A percentile compares a stretch with the other conserved stretches of the same genome.
phyloP scores from a whole-genome alignment of 208 protist genomes.

The Leishmania braziliensis region DNA sequence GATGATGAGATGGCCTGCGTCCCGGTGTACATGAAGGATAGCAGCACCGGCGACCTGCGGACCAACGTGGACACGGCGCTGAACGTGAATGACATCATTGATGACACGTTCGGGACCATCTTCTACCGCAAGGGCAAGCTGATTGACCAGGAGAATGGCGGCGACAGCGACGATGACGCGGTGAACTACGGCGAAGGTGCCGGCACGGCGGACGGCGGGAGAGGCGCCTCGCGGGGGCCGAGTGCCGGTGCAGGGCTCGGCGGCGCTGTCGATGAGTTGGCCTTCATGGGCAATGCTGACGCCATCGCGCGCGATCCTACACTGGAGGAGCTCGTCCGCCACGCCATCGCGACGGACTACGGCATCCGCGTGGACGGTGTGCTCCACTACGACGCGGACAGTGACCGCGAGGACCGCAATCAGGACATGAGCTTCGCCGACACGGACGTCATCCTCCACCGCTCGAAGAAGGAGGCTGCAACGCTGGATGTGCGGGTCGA shows the following conservation, averaged over 20 bases:
- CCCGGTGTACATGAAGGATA: constrained; percentile 85
- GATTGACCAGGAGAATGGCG: constrained; percentile 76
- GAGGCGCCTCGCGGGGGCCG: neutral
- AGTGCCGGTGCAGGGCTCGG: constrained; percentile 5
- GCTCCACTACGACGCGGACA: constrained; percentile 79
- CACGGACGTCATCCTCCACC: constrained; percentile 73
- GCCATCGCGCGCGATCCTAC: constrained; percentile 60
- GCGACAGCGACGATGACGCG: constrained; percentile 47
- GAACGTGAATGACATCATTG: constrained; percentile 77
- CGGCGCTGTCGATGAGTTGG: constrained; percentile 9
- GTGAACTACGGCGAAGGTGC: constrained; percentile 21
- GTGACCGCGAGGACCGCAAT: constrained; percentile 74
- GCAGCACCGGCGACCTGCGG: constrained; percentile 56
- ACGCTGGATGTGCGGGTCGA: constrained; percentile 59
- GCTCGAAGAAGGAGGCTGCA: constrained; percentile 42
- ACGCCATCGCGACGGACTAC: constrained; percentile 71
- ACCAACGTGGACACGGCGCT: constrained; percentile 77
- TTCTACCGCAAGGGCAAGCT: constrained; percentile 80
- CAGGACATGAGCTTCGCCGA: constrained; percentile 72
- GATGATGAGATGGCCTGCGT: constrained; percentile 79
- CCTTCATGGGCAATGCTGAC: constrained; percentile 33
- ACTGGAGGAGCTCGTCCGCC: constrained; percentile 72
- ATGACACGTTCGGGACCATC: constrained; percentile 86
- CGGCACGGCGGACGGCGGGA: constrained; percentile 24
- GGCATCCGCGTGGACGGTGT: constrained; percentile 67